A percentile compares a stretch with the other conserved stretches of the same genome.
phyloP scores from a whole-genome alignment of 1,139 yeast genomes.

The Hyphopichia burtonii region DNA sequence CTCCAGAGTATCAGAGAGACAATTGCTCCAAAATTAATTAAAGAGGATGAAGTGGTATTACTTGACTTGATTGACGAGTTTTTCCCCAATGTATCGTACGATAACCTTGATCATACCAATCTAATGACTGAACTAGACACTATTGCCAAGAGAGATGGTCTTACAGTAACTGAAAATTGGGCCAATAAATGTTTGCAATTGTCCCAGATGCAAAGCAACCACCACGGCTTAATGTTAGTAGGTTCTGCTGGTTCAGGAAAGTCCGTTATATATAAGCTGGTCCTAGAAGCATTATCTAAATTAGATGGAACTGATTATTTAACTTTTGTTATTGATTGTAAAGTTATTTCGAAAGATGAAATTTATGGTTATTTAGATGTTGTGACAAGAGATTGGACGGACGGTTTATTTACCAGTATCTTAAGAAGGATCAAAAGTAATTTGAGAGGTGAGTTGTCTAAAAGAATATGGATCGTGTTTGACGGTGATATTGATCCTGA shows the following conservation, averaged over 20 bases:
- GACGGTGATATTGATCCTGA: constrained; percentile 95
- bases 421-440: constrained; percentile 61
- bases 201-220: constrained; percentile 58
- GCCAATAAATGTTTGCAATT: constrained; percentile 61
- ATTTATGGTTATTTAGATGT: constrained; percentile 72
- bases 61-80: constrained; percentile 23
- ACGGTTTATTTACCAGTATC: constrained; percentile 76
- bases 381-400: constrained; percentile 89
- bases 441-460: constrained; percentile 55
- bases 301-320: constrained; percentile 37
- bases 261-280: constrained; percentile 51
- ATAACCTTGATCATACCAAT: constrained; percentile 12
- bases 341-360: constrained; percentile 63
- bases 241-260: constrained; percentile 83
- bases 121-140: constrained; percentile 15
- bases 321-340: constrained; percentile 64
- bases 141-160: constrained; percentile 17
- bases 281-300: constrained; percentile 43
- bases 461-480: constrained; percentile 75
- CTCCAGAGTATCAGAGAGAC: constrained; percentile 57
- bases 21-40: constrained; percentile 63
- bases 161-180: constrained; percentile 40
- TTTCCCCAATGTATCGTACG: constrained; percentile 19
- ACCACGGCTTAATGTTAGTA: constrained; percentile 80
- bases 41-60: constrained; percentile 47